Percentiles rank a stretch among this genome's conserved stretches.
Conservation (phyloP, 2,329 filamentous ascomycete species). For the Colletotrichum noveboracense region DNA sequence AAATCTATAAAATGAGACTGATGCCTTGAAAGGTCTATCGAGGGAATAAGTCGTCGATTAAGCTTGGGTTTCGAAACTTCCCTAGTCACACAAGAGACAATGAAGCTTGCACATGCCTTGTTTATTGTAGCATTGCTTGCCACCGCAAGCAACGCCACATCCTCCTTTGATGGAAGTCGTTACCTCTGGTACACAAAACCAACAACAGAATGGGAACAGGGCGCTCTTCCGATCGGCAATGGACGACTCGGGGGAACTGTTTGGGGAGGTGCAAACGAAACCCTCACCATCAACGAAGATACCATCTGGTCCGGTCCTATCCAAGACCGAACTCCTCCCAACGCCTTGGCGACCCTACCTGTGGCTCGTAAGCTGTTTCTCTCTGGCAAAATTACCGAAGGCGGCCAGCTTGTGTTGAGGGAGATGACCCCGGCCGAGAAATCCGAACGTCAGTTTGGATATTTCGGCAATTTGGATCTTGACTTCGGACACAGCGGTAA, state of each 20-base stretch:
- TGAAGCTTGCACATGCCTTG: background rate
- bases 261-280: constrained; percentile 46
- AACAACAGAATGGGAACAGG: background rate
- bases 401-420: constrained; percentile 36
- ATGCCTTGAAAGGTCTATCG: background rate
- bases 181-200: constrained; percentile 7
- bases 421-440: constrained; percentile 41
- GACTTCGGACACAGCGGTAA: constrained; percentile 38
- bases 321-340: constrained; percentile 47
- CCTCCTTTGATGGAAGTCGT: background rate
- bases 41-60: background rate
- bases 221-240: constrained; percentile 53
- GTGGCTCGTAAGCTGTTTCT: constrained; percentile 39
- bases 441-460: constrained; percentile 43
- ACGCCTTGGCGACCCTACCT: constrained; percentile 35
- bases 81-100: background rate
- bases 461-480: constrained; percentile 36
- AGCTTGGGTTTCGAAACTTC: background rate
- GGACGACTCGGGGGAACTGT: constrained; percentile 48
- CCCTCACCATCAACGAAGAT: constrained; percentile 52
- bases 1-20: background rate
- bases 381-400: constrained; percentile 38
- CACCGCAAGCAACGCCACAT: background rate
- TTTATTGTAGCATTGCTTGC: background rate
- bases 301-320: constrained; percentile 52